These are phyloP conservation scores for Globisporangium splendens DNA, from an alignment of 352 stramenopile genomes.

Conservation along the genomic window DNA sequence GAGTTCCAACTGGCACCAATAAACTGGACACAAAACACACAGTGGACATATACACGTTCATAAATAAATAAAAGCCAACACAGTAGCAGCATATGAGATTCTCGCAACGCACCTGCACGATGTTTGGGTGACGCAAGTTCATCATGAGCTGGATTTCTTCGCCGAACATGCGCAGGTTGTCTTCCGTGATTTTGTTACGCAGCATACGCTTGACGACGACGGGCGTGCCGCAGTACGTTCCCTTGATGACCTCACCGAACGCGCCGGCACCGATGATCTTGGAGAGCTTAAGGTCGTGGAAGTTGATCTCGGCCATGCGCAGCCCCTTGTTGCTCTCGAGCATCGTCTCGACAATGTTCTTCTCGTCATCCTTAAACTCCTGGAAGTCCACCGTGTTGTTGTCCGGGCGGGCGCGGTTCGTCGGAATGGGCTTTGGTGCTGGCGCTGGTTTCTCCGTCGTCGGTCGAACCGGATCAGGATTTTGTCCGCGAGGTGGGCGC, in stretches of 20 bases:
- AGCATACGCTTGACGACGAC: slow-evolving; percentile 89
- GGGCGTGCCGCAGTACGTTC: slow-evolving; percentile 84
- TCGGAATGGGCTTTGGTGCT: not conserved
- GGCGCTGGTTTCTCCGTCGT: slow-evolving; percentile 2
- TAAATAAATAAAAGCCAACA: not conserved
- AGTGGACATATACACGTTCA: not conserved
- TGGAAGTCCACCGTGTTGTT: slow-evolving; percentile 74
- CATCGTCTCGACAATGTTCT: slow-evolving; percentile 86
- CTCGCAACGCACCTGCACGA: slow-evolving; percentile 52
- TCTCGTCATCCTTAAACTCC: slow-evolving; percentile 86
- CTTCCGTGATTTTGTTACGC: slow-evolving; percentile 86
- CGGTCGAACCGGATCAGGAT: too few species aligned
- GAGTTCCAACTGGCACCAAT: slow-evolving; percentile 90
- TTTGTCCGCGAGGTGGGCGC: not conserved
- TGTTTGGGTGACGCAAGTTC: slow-evolving; percentile 86
- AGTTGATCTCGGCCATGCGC: slow-evolving; percentile 88
- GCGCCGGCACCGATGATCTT: slow-evolving; percentile 85
- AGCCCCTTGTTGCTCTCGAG: slow-evolving; percentile 85
- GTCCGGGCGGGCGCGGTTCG: slow-evolving; percentile 9
- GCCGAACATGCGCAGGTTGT: slow-evolving; percentile 87
- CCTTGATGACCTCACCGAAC: slow-evolving; percentile 88
- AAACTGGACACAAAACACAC: slow-evolving; percentile 37
- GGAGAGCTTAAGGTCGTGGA: slow-evolving; percentile 85
- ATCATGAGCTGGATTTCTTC: slow-evolving; percentile 91
- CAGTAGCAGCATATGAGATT: not conserved